These are phyloP conservation scores for Pyrenophora graminea DNA, from an alignment of 2,329 filamentous ascomycete species.

Conservation along the genomic window DNA sequence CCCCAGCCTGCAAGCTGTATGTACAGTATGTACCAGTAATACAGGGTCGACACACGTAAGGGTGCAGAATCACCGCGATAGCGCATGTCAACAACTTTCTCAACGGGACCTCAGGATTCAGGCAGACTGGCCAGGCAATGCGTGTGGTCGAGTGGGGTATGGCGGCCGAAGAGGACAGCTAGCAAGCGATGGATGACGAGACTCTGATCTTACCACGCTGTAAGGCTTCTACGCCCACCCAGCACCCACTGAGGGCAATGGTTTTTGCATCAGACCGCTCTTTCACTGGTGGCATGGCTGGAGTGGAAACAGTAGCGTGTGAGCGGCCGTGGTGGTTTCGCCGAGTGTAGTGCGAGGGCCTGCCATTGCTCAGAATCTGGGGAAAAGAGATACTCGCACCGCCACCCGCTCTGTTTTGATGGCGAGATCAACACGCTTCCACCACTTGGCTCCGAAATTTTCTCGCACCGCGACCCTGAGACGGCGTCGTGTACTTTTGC, in stretches of 20 bases:
- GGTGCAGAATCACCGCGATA: slow-evolving; percentile 15
- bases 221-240: slow-evolving; percentile 21
- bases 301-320: background rate
- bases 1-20: background rate
- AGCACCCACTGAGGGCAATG: slow-evolving; percentile 13
- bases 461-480: slow-evolving; percentile 28
- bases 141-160: slow-evolving; percentile 15
- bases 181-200: slow-evolving; percentile 25
- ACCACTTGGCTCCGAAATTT: slow-evolving; percentile 32
- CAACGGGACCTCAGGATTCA: slow-evolving; percentile 12
- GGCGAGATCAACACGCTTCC: slow-evolving; percentile 28
- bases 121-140: slow-evolving; percentile 5
- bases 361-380: slow-evolving; percentile 24
- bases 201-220: slow-evolving; percentile 33
- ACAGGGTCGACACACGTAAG: slow-evolving; percentile 15
- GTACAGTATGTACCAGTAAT: background rate
- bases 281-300: slow-evolving; percentile 8
- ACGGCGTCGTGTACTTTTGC: slow-evolving; percentile 26
- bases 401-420: slow-evolving; percentile 28
- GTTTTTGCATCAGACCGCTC: slow-evolving; percentile 26
- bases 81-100: slow-evolving; percentile 15
- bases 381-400: slow-evolving; percentile 24
- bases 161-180: slow-evolving; percentile 17
- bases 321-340: background rate
- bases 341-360: slow-evolving; percentile 1